Evolutionary conservation across 73 alveolate species (phyloP), one percentile per base, ranked within the genome.

Genomic region (Paraurostyla sp.): DNA sequence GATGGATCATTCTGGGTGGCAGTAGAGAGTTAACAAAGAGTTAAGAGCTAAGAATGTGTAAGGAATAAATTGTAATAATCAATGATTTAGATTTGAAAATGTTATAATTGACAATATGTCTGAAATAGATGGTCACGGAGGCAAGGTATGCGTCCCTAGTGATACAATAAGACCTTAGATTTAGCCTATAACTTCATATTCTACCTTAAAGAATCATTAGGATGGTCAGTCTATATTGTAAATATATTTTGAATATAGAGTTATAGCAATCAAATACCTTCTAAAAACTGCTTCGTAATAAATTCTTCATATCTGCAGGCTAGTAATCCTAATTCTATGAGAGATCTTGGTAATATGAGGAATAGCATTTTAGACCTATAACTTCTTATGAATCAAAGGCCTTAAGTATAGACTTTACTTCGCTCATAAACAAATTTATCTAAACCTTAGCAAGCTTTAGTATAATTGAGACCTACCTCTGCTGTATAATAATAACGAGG

Each of bases 251-350:
- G 1, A 76, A 83, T 43, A 20, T 83, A 1, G 52, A 85, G 58
- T 20, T 20, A 13, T 20, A 46, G 18, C 58, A 13, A 46, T 46
- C 22, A 15, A 20, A 46, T 46, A 46, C 22, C 22, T 46, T 15
- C 13, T 15, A 20, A 15, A 13, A 73, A 73, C 38, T 82, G 54
- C 60, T 82, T 80, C 71, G 40, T 82, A 62, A 27, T 90, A 6
- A 90, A 90, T 48, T 90, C 95, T 27, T 80, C 95, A 13, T 90
- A 90, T 48, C 35, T 56, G 6, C 83, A 81, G 13, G 95, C 92
- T 1, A 68, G 87, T 69, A 57, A 90, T 48, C 95, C 95, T 6
- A 90, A 90, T 42, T 35, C 92, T 27, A 90, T 90, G 95, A 45
- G 95, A 50, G 95, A 90, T 33, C 16, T 45, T 0, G 95, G 92